Conservation (phyloP, 1,284 basidiomycete species). For the Austroboletus niveus region DNA sequence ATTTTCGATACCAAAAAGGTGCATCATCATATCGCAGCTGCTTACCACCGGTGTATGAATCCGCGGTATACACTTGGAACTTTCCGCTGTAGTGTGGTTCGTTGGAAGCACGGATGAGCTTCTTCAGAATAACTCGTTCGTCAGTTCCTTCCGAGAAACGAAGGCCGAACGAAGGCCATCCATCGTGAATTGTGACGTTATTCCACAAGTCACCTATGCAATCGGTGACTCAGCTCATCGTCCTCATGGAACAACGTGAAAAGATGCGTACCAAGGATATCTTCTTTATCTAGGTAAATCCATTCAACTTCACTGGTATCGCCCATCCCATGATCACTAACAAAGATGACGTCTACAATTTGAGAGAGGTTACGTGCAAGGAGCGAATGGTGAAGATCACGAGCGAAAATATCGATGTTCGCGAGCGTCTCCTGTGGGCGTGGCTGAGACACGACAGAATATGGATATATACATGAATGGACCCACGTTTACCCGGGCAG, state of each 20-base stretch:
- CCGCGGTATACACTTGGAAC: slow-evolving; percentile 77
- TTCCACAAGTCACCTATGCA: slow-evolving; percentile 25
- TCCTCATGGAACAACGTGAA: background rate
- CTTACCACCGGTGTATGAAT: slow-evolving; percentile 40
- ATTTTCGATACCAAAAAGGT: background rate
- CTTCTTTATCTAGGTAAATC: slow-evolving; percentile 74
- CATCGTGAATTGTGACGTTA: slow-evolving; percentile 35
- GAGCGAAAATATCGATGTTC: slow-evolving; percentile 75
- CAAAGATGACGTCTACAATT: slow-evolving; percentile 86
- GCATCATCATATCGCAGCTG: background rate
- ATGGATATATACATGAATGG: background rate
- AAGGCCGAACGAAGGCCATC: slow-evolving; percentile 85
- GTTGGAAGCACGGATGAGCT: slow-evolving; percentile 48
- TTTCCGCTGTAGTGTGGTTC: slow-evolving; percentile 38
- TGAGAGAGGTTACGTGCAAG: slow-evolving; percentile 73
- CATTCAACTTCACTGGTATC: slow-evolving; percentile 75
- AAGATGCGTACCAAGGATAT: slow-evolving; percentile 50
- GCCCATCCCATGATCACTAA: slow-evolving; percentile 93
- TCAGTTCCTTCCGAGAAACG: slow-evolving; percentile 67
- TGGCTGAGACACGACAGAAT: background rate
- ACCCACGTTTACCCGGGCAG: slow-evolving; percentile 66
- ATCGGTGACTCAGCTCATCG: background rate
- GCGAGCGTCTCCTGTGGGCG: slow-evolving; percentile 56
- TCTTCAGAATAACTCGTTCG: slow-evolving; percentile 50
- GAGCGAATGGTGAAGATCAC: slow-evolving; percentile 61